Conservation (phyloP, 768 basidiomycete species). For the Kwoniella mangroviensis region DNA sequence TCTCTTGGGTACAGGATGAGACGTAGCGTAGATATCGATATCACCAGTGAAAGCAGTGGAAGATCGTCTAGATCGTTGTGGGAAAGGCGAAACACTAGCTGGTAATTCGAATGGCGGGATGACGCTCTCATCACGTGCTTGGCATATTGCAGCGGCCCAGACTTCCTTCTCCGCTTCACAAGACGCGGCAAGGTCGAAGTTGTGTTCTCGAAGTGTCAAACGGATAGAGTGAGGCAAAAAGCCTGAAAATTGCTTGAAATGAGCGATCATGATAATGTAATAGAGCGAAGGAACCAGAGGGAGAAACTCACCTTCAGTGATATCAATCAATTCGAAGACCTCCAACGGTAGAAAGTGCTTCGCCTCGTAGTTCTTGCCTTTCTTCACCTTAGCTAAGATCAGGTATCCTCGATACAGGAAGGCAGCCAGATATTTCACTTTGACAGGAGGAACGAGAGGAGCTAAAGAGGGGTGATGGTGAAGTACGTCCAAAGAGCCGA, state of each 20-base stretch:
- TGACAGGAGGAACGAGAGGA: constrained; percentile 63
- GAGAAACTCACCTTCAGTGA: constrained; percentile 70
- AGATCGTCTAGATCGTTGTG: constrained; percentile 41
- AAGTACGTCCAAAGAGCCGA: constrained; percentile 88
- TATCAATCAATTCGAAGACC: constrained; percentile 72
- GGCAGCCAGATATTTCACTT: constrained; percentile 84
- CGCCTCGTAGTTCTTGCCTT: constrained; percentile 76
- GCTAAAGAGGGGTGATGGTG: constrained; percentile 66
- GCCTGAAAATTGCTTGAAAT: constrained; percentile 60
- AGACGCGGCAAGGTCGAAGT: constrained; percentile 83
- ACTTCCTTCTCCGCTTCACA: constrained; percentile 81
- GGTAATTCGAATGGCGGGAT: constrained; percentile 61
- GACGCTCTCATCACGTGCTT: constrained; percentile 63
- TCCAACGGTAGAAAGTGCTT: constrained; percentile 83
- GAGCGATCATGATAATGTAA: constrained; percentile 3
- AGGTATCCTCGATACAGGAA: constrained; percentile 91
- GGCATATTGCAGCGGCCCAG: constrained; percentile 74
- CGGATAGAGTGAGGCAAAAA: constrained; percentile 81
- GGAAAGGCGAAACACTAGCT: constrained; percentile 49
- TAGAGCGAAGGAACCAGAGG: not conserved
- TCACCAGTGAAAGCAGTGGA: constrained; percentile 31
- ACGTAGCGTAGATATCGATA: not conserved
- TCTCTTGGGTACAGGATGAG: constrained; percentile 27
- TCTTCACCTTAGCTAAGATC: constrained; percentile 81
- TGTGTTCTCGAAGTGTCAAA: constrained; percentile 69